Base-by-base conservation (phyloP, 306 rosid genomes). In the Rubus parviflorus region DNA sequence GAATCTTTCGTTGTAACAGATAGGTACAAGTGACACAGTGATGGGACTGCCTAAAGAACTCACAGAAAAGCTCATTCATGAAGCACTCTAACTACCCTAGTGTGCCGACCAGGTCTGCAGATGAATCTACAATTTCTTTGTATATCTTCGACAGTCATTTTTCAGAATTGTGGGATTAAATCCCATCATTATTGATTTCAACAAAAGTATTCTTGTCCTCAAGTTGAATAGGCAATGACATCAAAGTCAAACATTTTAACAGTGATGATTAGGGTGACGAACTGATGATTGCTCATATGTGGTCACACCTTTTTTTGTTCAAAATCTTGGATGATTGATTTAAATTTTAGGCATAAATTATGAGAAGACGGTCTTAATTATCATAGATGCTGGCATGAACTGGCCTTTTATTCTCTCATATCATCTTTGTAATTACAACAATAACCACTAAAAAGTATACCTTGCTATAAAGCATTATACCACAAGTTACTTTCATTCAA, bases 1-100 rank as follows among this genome's bases (percentile, higher is more conserved):
- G 47, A 53, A 23, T 10, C 25, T 51, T 42, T 49, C 74, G 70
- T 30, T 75, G 68, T 81, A 80, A 45, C 85, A 92, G 98, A 82
- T 95, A 65, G 97, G 97, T 12, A 84, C 93, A 45, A 72, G 85
- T 45, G 97, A 95, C 86, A 87, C 97, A 0, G 93, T 92, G 75
- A 95, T 95, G 98, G 97, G 98, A 87, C 94, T 95, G 79, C 85
- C 98, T 71, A 95, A 81, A 88, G 88, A 80, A 73, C 93, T 92
- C 23, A 89, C 96, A 8, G 89, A 90, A 85, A 86, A 81, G 79
- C 93, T 89, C 88, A 79, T 95, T 70, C 41, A 51, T 63, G 96
- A 92, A 80, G 95, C 95, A 61, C 81, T 89, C 53, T 85, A 90
- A 83, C 82, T 38, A 70, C 54, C 38, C 75, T 76, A 40, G 61